phyloP scores from a whole-genome alignment of 2,329 filamentous ascomycete species.

The Acrocalymma vagum region DNA sequence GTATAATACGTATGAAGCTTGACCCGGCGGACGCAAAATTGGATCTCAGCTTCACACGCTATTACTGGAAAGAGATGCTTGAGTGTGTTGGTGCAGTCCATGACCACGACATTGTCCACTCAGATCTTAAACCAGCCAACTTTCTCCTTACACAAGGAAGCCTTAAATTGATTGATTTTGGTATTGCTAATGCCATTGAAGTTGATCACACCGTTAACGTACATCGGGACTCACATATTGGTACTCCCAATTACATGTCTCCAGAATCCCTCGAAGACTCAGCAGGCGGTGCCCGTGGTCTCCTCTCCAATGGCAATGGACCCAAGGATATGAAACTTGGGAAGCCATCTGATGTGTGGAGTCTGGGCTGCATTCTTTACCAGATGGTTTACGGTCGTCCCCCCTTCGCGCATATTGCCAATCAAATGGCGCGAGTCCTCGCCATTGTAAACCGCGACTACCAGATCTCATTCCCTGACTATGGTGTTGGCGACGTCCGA shows the following conservation, averaged over 20 bases:
- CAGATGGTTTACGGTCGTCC: slow-evolving; percentile 98
- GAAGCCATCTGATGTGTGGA: slow-evolving; percentile 96
- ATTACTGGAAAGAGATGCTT: slow-evolving; percentile 99
- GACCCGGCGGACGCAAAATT: slow-evolving; percentile 69
- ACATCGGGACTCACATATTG: slow-evolving; percentile 92
- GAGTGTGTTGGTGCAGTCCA: slow-evolving; percentile 93
- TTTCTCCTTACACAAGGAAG: slow-evolving; percentile 91
- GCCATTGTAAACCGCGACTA: slow-evolving; percentile 84
- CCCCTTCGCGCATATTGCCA: slow-evolving; percentile 90
- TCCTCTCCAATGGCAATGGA: slow-evolving; percentile 40
- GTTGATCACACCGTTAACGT: slow-evolving; percentile 96
- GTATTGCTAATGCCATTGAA: slow-evolving; percentile 96
- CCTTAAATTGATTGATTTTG: slow-evolving; percentile 97
- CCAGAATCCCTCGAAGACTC: slow-evolving; percentile 92
- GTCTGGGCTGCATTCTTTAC: slow-evolving; percentile 93
- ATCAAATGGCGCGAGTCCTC: slow-evolving; percentile 85
- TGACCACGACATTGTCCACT: slow-evolving; percentile 90
- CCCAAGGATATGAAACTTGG: slow-evolving; percentile 91
- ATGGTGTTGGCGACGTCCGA: slow-evolving; percentile 70
- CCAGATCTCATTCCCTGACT: slow-evolving; percentile 74
- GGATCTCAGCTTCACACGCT: slow-evolving; percentile 91
- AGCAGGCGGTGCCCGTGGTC: slow-evolving; percentile 66
- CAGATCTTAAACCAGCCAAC: slow-evolving; percentile 95
- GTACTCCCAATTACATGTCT: slow-evolving; percentile 98
- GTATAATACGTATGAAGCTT: slow-evolving; percentile 77